Evolutionary conservation across 108 stramenopile species (phyloP).

Genomic region (Skeletonema menzelii): DNA sequence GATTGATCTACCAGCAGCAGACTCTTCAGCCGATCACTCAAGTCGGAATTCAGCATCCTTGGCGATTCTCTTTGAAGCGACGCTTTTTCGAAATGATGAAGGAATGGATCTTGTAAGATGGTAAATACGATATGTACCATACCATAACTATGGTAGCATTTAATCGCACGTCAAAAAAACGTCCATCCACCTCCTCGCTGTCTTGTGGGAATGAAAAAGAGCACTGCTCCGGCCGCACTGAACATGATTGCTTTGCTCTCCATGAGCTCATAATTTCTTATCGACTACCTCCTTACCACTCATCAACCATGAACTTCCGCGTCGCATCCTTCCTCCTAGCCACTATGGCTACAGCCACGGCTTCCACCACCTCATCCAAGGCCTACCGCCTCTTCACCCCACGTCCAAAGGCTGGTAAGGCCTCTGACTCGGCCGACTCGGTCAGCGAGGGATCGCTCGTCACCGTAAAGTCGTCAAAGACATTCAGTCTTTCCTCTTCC

Average conservation of each 20-base stretch:
- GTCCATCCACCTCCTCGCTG: too few species aligned
- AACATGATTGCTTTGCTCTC: too few species aligned
- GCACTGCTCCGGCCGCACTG: too few species aligned
- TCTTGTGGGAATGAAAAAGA: too few species aligned
- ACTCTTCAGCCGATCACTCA: not conserved
- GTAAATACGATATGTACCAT: too few species aligned
- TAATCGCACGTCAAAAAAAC: too few species aligned
- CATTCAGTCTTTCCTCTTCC: not conserved
- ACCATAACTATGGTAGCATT: too few species aligned
- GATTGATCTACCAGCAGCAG: not conserved
- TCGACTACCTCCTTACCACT: not conserved
- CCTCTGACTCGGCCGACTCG: not conserved
- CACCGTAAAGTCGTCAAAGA: not conserved
- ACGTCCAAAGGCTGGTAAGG: not conserved
- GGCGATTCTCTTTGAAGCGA: not conserved
- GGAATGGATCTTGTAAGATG: too few species aligned
- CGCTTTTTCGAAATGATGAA: too few species aligned
- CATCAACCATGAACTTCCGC: slow-evolving; percentile 1
- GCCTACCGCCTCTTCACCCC: not conserved
- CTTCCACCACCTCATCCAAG: not conserved
- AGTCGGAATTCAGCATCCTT: not conserved
- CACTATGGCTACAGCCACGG: not conserved
- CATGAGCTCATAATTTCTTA: not conserved
- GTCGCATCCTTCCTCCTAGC: not conserved
- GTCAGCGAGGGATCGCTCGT: not conserved